Evolutionary conservation across 257 asterid species (phyloP).

Genomic region (Ballota nigra): DNA sequence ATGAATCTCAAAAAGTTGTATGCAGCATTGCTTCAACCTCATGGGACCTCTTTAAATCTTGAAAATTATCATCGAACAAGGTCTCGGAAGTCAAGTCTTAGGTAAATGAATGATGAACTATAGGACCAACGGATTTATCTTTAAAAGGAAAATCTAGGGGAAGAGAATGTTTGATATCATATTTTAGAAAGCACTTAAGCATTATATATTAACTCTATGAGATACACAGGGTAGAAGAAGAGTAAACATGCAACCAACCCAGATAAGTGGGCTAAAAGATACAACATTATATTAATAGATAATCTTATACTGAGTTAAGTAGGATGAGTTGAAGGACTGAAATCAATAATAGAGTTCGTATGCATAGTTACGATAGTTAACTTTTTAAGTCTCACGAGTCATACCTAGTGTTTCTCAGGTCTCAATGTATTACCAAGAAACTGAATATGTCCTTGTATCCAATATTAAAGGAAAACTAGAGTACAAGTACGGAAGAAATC

Average conservation of each 20-base stretch:
- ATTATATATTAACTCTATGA: not conserved
- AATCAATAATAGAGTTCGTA: not conserved
- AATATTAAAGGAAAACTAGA: not conserved
- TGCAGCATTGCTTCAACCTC: not conserved
- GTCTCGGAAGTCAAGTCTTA: not conserved
- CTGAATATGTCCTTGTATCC: slow-evolving; percentile 4
- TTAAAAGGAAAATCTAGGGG: slow-evolving; percentile 1
- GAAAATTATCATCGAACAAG: not conserved
- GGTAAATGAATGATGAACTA: not conserved
- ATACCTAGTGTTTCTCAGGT: not conserved
- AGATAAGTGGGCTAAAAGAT: not conserved
- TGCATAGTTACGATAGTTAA: not conserved
- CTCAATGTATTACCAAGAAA: not conserved
- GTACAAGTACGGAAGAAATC: slow-evolving; percentile 27
- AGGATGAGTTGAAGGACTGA: not conserved
- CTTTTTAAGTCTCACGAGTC: not conserved
- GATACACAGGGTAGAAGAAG: not conserved
- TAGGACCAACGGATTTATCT: not conserved
- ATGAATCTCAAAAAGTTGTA: not conserved
- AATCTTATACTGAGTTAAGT: not conserved
- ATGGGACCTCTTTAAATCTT: slow-evolving; percentile 1
- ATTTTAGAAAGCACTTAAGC: not conserved
- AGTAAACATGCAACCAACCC: not conserved
- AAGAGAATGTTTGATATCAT: slow-evolving; percentile 12
- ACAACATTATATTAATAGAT: not conserved